Evolutionary conservation across 208 protist species (phyloP).

Genomic region (Phytomonas sp.): DNA sequence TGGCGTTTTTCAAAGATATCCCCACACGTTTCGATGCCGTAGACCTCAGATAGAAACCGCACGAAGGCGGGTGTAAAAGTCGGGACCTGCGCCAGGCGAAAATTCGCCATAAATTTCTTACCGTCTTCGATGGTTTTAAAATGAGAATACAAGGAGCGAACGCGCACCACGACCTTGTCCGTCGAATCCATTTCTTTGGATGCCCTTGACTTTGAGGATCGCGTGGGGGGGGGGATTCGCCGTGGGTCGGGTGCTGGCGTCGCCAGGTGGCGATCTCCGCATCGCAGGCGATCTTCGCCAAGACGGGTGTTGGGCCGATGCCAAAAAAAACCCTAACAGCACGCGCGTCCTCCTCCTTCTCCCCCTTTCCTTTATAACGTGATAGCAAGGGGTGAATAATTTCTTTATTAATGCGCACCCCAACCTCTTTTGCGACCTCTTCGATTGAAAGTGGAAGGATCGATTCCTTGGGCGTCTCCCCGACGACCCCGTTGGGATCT

Average conservation of each 20-base stretch:
- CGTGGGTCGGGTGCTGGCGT: neutral
- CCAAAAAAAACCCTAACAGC: slow-evolving; percentile 48
- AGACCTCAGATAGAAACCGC: slow-evolving; percentile 38
- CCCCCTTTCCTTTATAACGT: neutral
- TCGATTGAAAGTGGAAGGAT: slow-evolving; percentile 25
- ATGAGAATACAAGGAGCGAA: slow-evolving; percentile 42
- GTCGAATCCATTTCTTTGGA: neutral
- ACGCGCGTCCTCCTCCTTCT: neutral
- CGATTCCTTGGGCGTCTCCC: slow-evolving; percentile 10
- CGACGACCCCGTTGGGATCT: slow-evolving; percentile 15
- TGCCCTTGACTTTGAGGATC: neutral
- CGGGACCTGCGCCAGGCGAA: slow-evolving; percentile 50
- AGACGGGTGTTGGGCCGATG: slow-evolving; percentile 38
- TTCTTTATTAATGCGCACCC: slow-evolving; percentile 25
- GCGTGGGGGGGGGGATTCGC: neutral
- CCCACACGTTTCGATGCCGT: slow-evolving; percentile 44
- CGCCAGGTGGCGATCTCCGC: slow-evolving; percentile 25
- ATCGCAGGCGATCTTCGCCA: slow-evolving; percentile 85
- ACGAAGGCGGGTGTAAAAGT: slow-evolving; percentile 43
- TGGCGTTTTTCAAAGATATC: slow-evolving; percentile 31
- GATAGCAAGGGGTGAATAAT: slow-evolving; percentile 14
- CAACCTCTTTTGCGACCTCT: slow-evolving; percentile 28
- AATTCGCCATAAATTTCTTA: slow-evolving; percentile 31
- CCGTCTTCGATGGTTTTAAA: slow-evolving; percentile 24
- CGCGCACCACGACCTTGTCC: slow-evolving; percentile 17